These are phyloP conservation scores for Mucor sp. DNA, from an alignment of 371 early-diverging fungal genomes.

Conservation along the genomic window DNA sequence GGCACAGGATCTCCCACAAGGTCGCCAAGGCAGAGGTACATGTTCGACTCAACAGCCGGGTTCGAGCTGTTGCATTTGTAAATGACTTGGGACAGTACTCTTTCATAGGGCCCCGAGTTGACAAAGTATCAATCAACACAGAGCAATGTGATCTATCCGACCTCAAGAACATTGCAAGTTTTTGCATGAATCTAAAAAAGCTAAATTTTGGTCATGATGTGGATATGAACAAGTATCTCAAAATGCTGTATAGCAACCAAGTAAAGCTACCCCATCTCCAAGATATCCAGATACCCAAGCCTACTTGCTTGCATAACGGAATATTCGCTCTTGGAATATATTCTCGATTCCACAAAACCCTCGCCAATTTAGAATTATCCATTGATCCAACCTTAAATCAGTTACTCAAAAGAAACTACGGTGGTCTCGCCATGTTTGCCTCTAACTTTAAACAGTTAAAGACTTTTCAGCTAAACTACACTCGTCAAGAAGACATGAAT, in stretches of 20 bases:
- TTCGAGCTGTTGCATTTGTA: neutral
- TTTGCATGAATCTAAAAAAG: neutral
- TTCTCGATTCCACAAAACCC: neutral
- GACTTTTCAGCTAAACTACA: neutral
- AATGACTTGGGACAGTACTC: neutral
- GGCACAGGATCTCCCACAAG: neutral
- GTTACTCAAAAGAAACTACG: neutral
- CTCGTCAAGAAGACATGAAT: neutral
- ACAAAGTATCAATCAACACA: neutral
- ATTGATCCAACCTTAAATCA: neutral
- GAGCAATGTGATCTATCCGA: neutral
- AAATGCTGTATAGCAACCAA: neutral
- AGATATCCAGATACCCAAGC: neutral
- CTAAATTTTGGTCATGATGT: neutral
- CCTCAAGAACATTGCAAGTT: neutral
- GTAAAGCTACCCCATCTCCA: neutral
- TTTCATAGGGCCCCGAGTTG: neutral
- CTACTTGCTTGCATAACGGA: neutral
- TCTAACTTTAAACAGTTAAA: neutral
- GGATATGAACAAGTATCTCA: neutral
- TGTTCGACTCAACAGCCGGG: neutral
- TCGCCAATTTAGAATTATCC: neutral
- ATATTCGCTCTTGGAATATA: neutral
- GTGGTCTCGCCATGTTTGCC: neutral
- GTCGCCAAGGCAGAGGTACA: neutral